Evolutionary conservation across 306 rosid genomes (phyloP).

Genomic region (Albizia julibrissin): DNA sequence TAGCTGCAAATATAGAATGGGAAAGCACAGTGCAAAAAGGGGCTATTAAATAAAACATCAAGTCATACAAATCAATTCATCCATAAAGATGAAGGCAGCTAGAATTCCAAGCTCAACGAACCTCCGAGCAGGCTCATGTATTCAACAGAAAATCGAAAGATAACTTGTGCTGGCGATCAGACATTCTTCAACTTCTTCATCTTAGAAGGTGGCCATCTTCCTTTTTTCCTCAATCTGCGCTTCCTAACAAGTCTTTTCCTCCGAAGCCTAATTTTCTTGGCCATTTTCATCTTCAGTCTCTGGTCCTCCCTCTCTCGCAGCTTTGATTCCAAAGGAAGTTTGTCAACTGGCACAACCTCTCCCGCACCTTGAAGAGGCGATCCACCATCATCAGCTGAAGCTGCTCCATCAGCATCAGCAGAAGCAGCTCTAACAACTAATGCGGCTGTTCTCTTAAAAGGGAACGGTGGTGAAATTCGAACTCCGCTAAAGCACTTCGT

Average conservation of each 20-base stretch:
- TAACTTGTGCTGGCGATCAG: slow-evolving; percentile 41
- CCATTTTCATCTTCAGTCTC: slow-evolving; percentile 74
- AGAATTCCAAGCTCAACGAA: slow-evolving; percentile 8
- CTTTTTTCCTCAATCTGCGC: slow-evolving; percentile 80
- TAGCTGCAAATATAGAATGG: neutral
- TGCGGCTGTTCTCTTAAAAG: neutral
- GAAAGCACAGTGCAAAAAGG: neutral
- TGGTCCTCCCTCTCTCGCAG: slow-evolving; percentile 73
- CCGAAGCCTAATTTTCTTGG: slow-evolving; percentile 79
- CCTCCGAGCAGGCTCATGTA: neutral
- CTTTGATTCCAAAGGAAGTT: slow-evolving; percentile 89
- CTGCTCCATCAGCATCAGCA: slow-evolving; percentile 10
- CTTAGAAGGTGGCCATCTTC: slow-evolving; percentile 95
- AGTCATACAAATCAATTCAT: neutral
- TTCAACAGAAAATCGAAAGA: slow-evolving; percentile 27
- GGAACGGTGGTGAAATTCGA: slow-evolving; percentile 37
- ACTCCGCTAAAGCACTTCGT: slow-evolving; percentile 44
- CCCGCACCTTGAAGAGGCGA: slow-evolving; percentile 39
- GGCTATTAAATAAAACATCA: neutral
- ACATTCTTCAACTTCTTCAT: slow-evolving; percentile 89
- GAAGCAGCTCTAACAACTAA: slow-evolving; percentile 32
- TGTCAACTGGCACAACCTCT: slow-evolving; percentile 54
- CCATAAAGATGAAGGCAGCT: neutral
- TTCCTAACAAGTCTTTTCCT: slow-evolving; percentile 81
- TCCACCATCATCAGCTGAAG: slow-evolving; percentile 29